These are phyloP conservation scores for Coniophora puteana DNA, from an alignment of 1,284 basidiomycete genomes.

Conservation along the genomic window DNA sequence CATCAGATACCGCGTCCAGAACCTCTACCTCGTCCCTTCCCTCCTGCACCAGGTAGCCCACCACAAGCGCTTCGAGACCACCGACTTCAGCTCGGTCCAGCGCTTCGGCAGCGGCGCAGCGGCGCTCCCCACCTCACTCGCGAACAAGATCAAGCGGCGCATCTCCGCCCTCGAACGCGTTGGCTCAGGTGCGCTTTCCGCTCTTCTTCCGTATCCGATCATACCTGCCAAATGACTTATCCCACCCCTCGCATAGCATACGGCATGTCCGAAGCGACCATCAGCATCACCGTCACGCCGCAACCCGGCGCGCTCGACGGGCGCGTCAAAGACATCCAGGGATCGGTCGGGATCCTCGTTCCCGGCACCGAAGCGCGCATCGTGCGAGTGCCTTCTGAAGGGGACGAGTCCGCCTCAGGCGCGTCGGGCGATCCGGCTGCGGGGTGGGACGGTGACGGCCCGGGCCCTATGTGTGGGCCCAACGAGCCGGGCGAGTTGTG, in stretches of 20 bases:
- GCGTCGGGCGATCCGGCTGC: too few relatives aligned
- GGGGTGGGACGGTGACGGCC: too few relatives aligned
- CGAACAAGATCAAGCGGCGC: constrained; percentile 31
- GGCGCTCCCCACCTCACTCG: constrained; percentile 52
- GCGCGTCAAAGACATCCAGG: constrained; percentile 32
- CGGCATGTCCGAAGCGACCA: constrained; percentile 70
- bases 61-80: constrained; percentile 39
- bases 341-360: constrained; percentile 49
- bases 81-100: constrained; percentile 48
- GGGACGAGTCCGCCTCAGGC: too few relatives aligned
- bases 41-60: constrained; percentile 55
- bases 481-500: constrained; percentile 61
- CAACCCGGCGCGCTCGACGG: constrained; percentile 39
- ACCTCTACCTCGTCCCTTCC: constrained; percentile 51
- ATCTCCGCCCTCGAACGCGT: constrained; percentile 30
- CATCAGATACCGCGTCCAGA: constrained; percentile 44
- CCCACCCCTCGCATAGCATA: constrained; percentile 43
- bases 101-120: constrained; percentile 49
- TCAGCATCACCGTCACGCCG: constrained; percentile 41
- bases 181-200: constrained; percentile 37
- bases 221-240: not conserved
- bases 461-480: constrained; percentile 46
- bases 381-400: constrained; percentile 45
- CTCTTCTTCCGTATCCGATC: not conserved
- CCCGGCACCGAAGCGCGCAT: constrained; percentile 57